These are phyloP conservation scores for Colletotrichum simmondsii DNA, from an alignment of 2,329 filamentous ascomycete species.

Conservation along the genomic window DNA sequence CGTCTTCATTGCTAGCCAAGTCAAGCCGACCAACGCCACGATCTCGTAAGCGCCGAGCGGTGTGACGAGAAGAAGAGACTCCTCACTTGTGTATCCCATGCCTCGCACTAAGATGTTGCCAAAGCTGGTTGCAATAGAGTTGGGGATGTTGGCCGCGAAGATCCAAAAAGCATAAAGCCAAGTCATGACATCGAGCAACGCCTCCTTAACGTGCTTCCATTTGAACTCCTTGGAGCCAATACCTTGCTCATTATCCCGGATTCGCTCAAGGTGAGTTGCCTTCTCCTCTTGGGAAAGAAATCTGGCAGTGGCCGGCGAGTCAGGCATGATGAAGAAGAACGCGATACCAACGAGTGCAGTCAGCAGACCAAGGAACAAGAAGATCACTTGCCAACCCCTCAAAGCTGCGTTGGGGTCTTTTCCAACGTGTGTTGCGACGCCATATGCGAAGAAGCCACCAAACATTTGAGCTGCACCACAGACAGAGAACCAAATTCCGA, in stretches of 20 bases:
- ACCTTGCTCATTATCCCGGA: constrained; percentile 73
- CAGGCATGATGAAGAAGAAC: constrained; percentile 61
- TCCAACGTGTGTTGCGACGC: constrained; percentile 60
- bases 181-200: constrained; percentile 39
- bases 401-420: constrained; percentile 52
- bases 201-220: constrained; percentile 64
- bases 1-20: constrained; percentile 36
- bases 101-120: constrained; percentile 55
- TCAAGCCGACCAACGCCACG: constrained; percentile 58
- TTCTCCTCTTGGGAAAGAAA: constrained; percentile 67
- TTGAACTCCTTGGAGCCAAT: constrained; percentile 78
- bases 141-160: constrained; percentile 42
- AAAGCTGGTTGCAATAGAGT: constrained; percentile 48
- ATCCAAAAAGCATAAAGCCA: constrained; percentile 42
- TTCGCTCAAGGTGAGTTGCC: constrained; percentile 54
- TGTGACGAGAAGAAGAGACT: constrained; percentile 73
- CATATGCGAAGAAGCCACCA: constrained; percentile 52
- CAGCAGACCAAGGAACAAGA: constrained; percentile 63
- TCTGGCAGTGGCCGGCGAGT: constrained; percentile 51
- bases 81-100: constrained; percentile 72
- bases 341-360: constrained; percentile 58
- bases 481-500: constrained; percentile 76
- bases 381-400: constrained; percentile 74
- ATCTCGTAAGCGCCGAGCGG: constrained; percentile 75
- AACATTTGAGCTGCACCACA: constrained; percentile 51